Evolutionary conservation across 495 filamentous ascomycete genomes (phyloP), one percentile per base, ranked within the genome.

Genomic region (Hypoxylon fuscum): DNA sequence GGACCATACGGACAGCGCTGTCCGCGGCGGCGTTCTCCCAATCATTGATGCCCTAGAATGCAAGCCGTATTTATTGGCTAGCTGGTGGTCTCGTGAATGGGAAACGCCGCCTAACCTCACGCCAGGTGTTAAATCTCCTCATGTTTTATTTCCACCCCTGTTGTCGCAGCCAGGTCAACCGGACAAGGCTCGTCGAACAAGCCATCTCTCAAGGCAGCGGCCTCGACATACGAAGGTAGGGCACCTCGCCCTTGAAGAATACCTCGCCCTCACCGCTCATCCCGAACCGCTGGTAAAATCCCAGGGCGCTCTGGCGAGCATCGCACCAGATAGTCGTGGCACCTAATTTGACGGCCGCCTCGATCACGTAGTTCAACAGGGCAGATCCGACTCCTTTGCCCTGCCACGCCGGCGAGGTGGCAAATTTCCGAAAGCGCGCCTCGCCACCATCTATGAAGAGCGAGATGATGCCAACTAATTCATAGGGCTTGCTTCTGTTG

Each of bases 321-420:
- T 66, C 63, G 48, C 63, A 66, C 63, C 57, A 66, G 57, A 66
- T 58, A 43, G 40, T 53, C 63, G 63, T 62, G 63, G 63, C 63
- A 11, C 63, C 57, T 17, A 32, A 41, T 25, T 51, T 53, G n/a
- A 42, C 57, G 52, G 63, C 63, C 27, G 53, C 52, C 47, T 57
- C 57, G 52, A 66, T 57, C 23, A 47, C 44, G 35, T 66, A 52
- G n/a, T 42, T 23, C 11, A 66, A 37, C 22, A 66, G 53, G 27
- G 43, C 52, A 21, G 57, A 62, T 31, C 63, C 63, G 20, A 66
- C 48, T 35, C 63, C 63, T 49, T 41, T 61, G 40, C 63, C 52
- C 63, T 66, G 63, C 63, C 63, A 66, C 14, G n/a, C 52, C 46
- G 48, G 41, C 38, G 63, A 46, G 25, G 63, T 66, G 57, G 63